Evolutionary conservation across 805 yeast genomes (phyloP).

Genomic region (Metschnikowia kunwiensis): DNA sequence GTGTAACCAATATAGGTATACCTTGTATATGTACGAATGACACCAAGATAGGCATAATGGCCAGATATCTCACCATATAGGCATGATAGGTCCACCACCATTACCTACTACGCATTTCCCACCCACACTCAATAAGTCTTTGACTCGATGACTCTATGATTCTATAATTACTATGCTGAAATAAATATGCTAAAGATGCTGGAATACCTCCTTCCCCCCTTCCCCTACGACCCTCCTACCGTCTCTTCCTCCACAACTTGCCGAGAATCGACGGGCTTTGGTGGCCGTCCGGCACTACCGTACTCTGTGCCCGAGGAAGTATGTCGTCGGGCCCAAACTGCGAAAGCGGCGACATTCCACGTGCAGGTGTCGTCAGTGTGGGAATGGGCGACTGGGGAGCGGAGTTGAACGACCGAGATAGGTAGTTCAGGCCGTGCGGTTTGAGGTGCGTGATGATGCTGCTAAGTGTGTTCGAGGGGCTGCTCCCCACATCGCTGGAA

Average conservation of each 20-base stretch:
- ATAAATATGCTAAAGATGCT: no score
- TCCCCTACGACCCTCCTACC: constrained; percentile 11
- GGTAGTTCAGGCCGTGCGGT: constrained; percentile 9
- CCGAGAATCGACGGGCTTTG: constrained; percentile 15
- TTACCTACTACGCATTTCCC: no score
- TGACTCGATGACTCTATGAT: no score
- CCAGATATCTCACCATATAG: no score
- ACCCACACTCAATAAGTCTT: no score
- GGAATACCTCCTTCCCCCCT: no score
- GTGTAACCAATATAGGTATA: no score
- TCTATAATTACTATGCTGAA: no score
- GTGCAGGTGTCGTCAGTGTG: constrained; percentile 3
- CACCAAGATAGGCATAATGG: no score
- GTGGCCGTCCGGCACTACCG: constrained; percentile 8
- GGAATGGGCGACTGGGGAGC: constrained; percentile 17
- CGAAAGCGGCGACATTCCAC: constrained; percentile 9
- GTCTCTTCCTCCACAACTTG: constrained; percentile 23
- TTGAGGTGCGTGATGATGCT: constrained; percentile 9
- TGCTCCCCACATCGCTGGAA: constrained; percentile 11
- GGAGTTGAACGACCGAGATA: constrained; percentile 13
- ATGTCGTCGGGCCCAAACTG: constrained; percentile 1
- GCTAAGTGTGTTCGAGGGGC: constrained; percentile 7
- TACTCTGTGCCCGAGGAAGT: constrained; percentile 11
- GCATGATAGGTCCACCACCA: no score
- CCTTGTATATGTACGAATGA: no score